phyloP scores from a whole-genome alignment of 805 yeast genomes.

The Ogataea henricii region DNA sequence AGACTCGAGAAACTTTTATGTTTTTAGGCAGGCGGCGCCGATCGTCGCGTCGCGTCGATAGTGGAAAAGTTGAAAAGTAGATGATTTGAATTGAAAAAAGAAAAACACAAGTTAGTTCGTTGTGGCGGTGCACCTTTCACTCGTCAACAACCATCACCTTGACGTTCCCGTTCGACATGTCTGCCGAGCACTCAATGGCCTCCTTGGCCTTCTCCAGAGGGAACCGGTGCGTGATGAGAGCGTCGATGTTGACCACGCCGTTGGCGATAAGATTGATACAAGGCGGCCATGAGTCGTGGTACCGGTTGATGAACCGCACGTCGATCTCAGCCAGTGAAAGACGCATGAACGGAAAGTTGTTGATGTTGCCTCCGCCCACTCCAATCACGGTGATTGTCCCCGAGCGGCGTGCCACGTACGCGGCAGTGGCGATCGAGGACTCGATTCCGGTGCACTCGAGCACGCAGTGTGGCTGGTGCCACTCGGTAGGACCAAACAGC shows the following conservation, averaged over 20 bases:
- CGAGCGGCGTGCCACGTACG: conserved; percentile 47
- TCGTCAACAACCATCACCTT: conserved; percentile 43
- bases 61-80: no score
- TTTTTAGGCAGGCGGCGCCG: no score
- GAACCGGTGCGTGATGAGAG: conserved; percentile 50
- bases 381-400: conserved; percentile 52
- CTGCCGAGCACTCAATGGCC: conserved; percentile 42
- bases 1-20: background rate
- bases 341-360: conserved; percentile 57
- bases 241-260: conserved; percentile 45
- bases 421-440: conserved; percentile 46
- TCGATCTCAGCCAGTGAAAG: conserved; percentile 53
- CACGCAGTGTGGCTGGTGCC: conserved; percentile 42
- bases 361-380: conserved; percentile 47
- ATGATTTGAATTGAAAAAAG: no score
- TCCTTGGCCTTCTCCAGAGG: conserved; percentile 45
- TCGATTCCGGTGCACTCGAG: conserved; percentile 60
- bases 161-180: conserved; percentile 47
- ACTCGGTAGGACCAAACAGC: conserved; percentile 38
- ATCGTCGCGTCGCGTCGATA: conserved; percentile 1
- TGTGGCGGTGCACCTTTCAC: background rate
- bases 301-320: conserved; percentile 52
- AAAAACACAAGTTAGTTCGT: background rate
- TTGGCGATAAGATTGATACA: conserved; percentile 48
- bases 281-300: conserved; percentile 59